A percentile compares a stretch with the other conserved stretches of the same genome.
These are phyloP conservation scores for Salicornia ramosissima DNA, from an alignment of 148 eudicot genomes.

Conservation along the genomic window DNA sequence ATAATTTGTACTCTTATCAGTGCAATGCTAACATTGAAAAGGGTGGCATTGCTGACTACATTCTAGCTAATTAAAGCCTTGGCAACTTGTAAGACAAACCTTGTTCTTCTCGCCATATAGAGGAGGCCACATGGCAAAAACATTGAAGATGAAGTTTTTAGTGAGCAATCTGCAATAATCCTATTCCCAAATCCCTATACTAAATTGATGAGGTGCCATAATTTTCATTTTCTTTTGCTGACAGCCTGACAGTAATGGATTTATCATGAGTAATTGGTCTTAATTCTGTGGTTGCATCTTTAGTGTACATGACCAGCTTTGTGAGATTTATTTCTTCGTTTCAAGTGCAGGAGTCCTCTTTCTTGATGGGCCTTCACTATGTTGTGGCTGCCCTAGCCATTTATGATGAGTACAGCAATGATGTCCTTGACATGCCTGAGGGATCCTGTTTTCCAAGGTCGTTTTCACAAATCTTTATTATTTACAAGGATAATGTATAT, in stretches of 20 bases:
- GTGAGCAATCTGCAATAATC: neutral
- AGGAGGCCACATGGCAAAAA: neutral
- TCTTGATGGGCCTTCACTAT: slow-evolving; percentile 72
- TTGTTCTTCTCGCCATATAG: neutral
- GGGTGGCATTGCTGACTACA: neutral
- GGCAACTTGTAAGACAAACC: too few species aligned
- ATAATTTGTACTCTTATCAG: neutral
- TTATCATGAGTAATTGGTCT: neutral
- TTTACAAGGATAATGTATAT: neutral
- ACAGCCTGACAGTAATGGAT: too few species aligned
- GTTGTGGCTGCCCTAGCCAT: slow-evolving; percentile 68
- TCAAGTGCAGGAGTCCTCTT: slow-evolving; percentile 72
- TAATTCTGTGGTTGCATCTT: neutral
- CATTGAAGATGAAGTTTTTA: neutral
- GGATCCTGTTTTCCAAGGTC: slow-evolving; percentile 95
- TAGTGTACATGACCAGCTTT: neutral
- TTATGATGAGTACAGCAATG: slow-evolving; percentile 92
- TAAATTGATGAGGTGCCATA: neutral
- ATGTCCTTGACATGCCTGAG: slow-evolving; percentile 82
- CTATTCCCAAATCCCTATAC: neutral
- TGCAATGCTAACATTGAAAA: neutral
- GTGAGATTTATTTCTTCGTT: neutral
- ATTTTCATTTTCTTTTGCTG: neutral
- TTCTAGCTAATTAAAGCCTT: neutral
- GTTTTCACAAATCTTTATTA: neutral